phyloP scores from a whole-genome alignment of 805 yeast genomes.

The Suhomyces kilbournensis region DNA sequence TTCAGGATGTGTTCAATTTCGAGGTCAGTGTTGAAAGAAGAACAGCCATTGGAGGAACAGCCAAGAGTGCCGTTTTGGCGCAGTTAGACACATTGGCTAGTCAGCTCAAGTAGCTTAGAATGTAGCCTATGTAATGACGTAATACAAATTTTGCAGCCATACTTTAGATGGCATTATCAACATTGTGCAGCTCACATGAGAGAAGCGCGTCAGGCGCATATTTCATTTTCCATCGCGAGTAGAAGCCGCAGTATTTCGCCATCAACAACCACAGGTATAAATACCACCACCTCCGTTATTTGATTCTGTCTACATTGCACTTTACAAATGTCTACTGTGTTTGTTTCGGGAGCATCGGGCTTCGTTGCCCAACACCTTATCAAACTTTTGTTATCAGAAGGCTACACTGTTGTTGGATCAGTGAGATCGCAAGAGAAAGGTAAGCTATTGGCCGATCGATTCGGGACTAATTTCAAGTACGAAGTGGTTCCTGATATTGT shows the following conservation, averaged over 20 bases:
- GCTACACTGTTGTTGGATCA: slow-evolving; percentile 44
- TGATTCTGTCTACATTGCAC: neutral
- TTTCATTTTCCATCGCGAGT: neutral
- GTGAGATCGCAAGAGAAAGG: slow-evolving; percentile 42
- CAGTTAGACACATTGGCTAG: slow-evolving; percentile 51
- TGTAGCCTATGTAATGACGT: neutral
- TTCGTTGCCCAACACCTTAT: slow-evolving; percentile 49
- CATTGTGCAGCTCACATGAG: neutral
- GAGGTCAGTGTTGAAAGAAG: slow-evolving; percentile 96
- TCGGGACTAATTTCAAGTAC: slow-evolving; percentile 16
- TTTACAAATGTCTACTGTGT: slow-evolving; percentile 16
- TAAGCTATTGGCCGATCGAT: slow-evolving; percentile 17
- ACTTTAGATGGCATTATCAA: neutral
- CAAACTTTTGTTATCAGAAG: slow-evolving; percentile 33
- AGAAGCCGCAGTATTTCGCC: neutral
- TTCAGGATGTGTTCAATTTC: slow-evolving; percentile 81
- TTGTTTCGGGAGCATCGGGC: slow-evolving; percentile 54
- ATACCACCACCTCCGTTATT: neutral
- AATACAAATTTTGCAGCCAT: neutral
- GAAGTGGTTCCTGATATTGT: slow-evolving; percentile 23
- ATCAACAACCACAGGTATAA: neutral
- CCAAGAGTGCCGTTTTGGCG: slow-evolving; percentile 78
- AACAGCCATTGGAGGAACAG: slow-evolving; percentile 96
- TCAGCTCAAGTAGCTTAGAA: neutral
- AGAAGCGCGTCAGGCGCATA: neutral